Evolutionary conservation across 768 basidiomycete genomes (phyloP), one percentile per base, ranked within the genome.

Genomic region (Chalciporus pseudorubinellus): DNA sequence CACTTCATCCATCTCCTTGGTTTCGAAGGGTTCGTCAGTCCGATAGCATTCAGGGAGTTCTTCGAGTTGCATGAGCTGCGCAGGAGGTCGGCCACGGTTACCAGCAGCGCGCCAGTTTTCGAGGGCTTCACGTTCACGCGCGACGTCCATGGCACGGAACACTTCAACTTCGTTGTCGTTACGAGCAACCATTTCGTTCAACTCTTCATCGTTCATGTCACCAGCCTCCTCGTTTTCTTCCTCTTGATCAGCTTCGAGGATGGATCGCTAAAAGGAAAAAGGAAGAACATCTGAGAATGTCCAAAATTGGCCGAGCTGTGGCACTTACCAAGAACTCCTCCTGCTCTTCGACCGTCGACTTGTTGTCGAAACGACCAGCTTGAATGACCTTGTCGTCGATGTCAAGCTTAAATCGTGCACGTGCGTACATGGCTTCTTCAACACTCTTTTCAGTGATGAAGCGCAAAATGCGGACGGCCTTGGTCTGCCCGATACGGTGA

Each of bases 301-400:
- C 11, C 4, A 5, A 13, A 34, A 39, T 22, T 43, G 10, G 22
- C 28, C 47, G 12, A 22, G 40, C 39, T 50, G 13, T 61, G 38
- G 34, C n/a, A 71, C 86, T 59, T 61, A 92, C 91, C 73, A 98
- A 72, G 58, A 95, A 88, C 64, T 93, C 92, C 68, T 99, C 95
- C 60, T 97, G 94, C 68, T 99, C 97, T 67, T 95, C 94, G 58
- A 93, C 90, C 4, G 94, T 95, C 19, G 95, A 95, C 72, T 95
- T 95, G 73, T 98, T 95, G 69, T 99, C 97, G 73, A 98, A 98
- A 41, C 93, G 92, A 77, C 95, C 95, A 47, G 94, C 94, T 74
- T 98, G 95, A 63, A 98, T 98, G 73, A 97, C 95, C 70, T 99
- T 98, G 74, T 95, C 94, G 68, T 99, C 97, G 63, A 99, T 95